phyloP scores from a whole-genome alignment of 257 asterid genomes.

The Solanum chmielewskii region DNA sequence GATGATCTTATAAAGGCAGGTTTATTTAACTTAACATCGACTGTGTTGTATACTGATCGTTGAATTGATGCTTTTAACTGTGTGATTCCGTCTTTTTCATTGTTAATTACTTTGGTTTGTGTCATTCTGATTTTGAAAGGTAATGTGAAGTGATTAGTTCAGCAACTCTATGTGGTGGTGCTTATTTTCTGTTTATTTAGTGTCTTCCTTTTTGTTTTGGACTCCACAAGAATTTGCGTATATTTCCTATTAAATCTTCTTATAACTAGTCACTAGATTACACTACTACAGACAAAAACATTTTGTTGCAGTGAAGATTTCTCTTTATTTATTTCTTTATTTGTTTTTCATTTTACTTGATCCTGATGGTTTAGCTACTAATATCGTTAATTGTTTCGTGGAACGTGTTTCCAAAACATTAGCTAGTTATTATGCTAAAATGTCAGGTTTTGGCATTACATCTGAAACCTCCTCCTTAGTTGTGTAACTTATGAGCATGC shows the following conservation, averaged over 20 bases:
- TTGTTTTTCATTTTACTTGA: background rate
- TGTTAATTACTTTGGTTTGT: background rate
- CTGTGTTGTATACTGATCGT: background rate
- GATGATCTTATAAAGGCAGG: conserved; percentile 96
- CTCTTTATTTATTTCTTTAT: background rate
- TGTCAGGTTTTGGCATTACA: background rate
- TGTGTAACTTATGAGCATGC: background rate
- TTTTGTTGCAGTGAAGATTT: background rate
- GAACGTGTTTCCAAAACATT: background rate
- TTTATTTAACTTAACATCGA: conserved; percentile 15
- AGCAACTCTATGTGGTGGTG: background rate
- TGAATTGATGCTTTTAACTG: background rate
- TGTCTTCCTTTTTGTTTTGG: background rate
- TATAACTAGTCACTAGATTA: background rate
- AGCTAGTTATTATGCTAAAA: background rate
- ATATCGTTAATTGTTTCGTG: background rate
- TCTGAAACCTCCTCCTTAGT: background rate
- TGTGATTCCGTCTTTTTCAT: background rate
- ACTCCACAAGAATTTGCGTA: background rate
- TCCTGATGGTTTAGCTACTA: background rate
- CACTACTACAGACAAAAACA: background rate
- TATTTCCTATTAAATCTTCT: background rate
- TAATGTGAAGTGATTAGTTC: background rate
- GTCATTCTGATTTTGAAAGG: background rate
- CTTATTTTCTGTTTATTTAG: background rate